Percentiles rank a stretch among this genome's conserved stretches.
phyloP scores from a whole-genome alignment of 2,329 filamentous ascomycete species.

The Aspergillus ochraceus region DNA sequence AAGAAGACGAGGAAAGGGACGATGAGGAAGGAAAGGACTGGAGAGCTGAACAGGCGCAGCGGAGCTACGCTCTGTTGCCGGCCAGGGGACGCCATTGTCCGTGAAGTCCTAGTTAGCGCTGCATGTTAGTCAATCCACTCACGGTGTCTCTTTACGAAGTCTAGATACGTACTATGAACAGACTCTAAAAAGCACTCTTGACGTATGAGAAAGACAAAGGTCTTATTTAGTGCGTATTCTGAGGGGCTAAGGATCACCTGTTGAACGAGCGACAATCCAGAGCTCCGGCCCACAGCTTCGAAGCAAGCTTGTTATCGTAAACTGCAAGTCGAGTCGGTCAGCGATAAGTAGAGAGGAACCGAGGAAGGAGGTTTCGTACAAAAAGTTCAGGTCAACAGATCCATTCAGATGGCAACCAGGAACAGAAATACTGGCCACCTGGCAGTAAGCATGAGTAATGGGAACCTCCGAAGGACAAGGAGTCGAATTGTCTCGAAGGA shows the following conservation, averaged over 20 bases:
- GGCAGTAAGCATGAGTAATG: conserved; percentile 27
- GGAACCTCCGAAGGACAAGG: conserved; percentile 8
- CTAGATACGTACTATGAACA: not conserved
- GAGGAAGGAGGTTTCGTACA: not conserved
- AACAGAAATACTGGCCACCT: conserved; percentile 32
- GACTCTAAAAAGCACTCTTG: not conserved
- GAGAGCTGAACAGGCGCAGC: conserved; percentile 21
- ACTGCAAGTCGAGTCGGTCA: conserved; percentile 9
- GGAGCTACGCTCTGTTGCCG: conserved; percentile 26
- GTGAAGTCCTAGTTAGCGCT: conserved; percentile 16
- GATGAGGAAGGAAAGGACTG: conserved; percentile 45
- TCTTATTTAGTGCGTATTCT: not conserved
- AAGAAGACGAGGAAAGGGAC: conserved; percentile 55
- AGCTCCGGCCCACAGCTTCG: not conserved
- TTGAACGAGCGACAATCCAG: not conserved
- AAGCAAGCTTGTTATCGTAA: conserved; percentile 2
- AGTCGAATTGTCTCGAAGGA: conserved; percentile 7
- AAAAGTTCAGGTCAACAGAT: conserved; percentile 16
- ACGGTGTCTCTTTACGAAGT: not conserved
- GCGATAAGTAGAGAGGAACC: not conserved
- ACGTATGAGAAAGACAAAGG: not conserved
- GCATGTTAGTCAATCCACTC: not conserved
- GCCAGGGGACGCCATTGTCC: conserved; percentile 34
- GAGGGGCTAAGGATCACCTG: not conserved
- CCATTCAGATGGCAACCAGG: conserved; percentile 29